Base-by-base conservation (phyloP, 164 flowering plant genomes). In the Cinnamomum micranthum region DNA sequence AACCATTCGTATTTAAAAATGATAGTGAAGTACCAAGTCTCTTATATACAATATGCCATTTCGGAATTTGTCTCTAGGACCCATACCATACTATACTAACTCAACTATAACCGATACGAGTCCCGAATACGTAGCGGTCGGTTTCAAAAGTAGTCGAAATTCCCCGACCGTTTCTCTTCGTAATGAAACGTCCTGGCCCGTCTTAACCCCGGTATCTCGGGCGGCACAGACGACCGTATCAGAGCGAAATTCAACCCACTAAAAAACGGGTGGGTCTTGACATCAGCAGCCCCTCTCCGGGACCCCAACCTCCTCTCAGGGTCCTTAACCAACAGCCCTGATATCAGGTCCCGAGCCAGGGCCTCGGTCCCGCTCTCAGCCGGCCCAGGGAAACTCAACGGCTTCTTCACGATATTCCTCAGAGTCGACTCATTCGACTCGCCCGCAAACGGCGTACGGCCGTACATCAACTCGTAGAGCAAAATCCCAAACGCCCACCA, bases 401-500 rank as follows among this genome's bases (percentile, higher is more conserved):
- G 90, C 75, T 80, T 81, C 27, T 85, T 83, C 19, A 89, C 75
- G 22, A 94, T 90, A 84, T 84, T 90, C 1, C 85, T 84, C 80
- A 94, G 80, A 12, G 93, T 92, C 15, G 71, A 77, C 69, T 86
- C 88, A 69, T 92, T 92, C 11, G 82, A 77, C 14, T 71, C 76
- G 17, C 92, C 96, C 0, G 86, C 82, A 62, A 94, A 94, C 0
- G 98, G 98, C 0, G 98, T 94, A 3, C 82, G 78, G 12, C 98
- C 97, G 80, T 91, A 94, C 12, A 94, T 81, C 83, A 94, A 77
- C 79, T 94, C 98, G 87, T 91, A 92, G 67, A 94, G 73, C 78
- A 94, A 94, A 19, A 94, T 80, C 22, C 97, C 98, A 0, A 91
- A 73, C 55, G 98, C 89, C 98, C 97, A 94, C 98, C 98, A 94